phyloP scores from a whole-genome alignment of 2,329 filamentous ascomycete species.

The Atkinsonella hypoxylon region DNA sequence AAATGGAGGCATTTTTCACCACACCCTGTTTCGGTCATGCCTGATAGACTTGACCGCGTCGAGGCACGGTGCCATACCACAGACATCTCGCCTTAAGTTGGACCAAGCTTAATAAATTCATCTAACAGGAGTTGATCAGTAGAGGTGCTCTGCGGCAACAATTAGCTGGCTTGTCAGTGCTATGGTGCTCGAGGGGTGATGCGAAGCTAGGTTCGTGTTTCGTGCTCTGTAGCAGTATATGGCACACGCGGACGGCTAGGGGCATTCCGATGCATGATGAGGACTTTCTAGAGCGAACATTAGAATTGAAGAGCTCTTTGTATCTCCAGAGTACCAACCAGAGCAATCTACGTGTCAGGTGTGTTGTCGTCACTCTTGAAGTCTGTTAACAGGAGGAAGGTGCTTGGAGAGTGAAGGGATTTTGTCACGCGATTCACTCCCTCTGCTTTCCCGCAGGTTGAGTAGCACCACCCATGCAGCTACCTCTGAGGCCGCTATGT shows the following conservation, averaged over 20 bases:
- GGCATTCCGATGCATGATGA: constrained; percentile 1
- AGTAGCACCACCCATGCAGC: neutral
- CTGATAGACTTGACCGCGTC: neutral
- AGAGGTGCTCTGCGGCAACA: too few species aligned
- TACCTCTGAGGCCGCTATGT: neutral
- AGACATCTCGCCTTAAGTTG: neutral
- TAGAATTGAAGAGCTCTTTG: neutral
- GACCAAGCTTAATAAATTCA: neutral
- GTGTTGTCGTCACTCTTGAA: neutral
- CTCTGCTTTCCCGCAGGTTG: neutral
- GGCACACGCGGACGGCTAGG: constrained; percentile 5
- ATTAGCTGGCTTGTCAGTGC: neutral
- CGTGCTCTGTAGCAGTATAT: neutral
- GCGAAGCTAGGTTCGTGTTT: neutral
- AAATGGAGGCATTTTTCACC: too few species aligned
- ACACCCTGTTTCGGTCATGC: too few species aligned
- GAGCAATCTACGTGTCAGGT: neutral
- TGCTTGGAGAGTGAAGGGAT: neutral
- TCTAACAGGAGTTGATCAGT: neutral
- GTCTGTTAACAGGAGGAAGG: neutral
- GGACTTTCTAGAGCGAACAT: neutral
- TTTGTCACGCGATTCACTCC: neutral
- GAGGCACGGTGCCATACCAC: neutral
- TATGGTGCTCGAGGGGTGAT: neutral
- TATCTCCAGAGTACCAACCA: neutral